Conservation (phyloP, 2,329 filamentous ascomycete genomes). For the Colletotrichum orbiculare region DNA sequence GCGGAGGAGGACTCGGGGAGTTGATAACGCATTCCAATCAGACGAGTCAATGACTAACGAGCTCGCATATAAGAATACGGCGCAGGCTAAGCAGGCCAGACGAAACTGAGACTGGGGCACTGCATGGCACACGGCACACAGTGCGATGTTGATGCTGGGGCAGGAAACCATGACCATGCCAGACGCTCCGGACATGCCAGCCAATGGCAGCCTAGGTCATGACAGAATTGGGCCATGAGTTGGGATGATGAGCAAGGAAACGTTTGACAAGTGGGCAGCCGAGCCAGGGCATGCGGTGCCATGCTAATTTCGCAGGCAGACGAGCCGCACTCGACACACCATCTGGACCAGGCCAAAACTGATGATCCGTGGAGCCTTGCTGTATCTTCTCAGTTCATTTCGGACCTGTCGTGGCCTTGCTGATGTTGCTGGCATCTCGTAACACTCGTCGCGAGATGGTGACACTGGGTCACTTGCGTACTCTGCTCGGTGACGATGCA, state of each 20-base stretch:
- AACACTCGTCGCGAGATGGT: constrained; percentile 23
- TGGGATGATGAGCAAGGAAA: constrained; percentile 20
- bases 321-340: constrained; percentile 21
- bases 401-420: constrained; percentile 9
- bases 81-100: constrained; percentile 26
- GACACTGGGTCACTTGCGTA: too few relatives aligned
- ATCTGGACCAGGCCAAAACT: constrained; percentile 29
- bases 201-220: constrained; percentile 25
- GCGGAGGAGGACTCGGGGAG: constrained; percentile 15
- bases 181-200: constrained; percentile 26
- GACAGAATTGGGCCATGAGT: constrained; percentile 35
- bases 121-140: constrained; percentile 2
- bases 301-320: constrained; percentile 20
- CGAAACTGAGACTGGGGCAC: constrained; percentile 4
- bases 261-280: constrained; percentile 8
- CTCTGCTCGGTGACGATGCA: too few relatives aligned
- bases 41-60: constrained; percentile 29
- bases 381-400: constrained; percentile 9
- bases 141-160: constrained; percentile 3
- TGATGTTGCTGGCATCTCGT: constrained; percentile 6
- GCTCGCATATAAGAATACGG: constrained; percentile 33
- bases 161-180: constrained; percentile 17
- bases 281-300: constrained; percentile 7
- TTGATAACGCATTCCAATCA: constrained; percentile 15
- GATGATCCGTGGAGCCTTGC: constrained; percentile 29